Evolutionary conservation across 768 basidiomycete genomes (phyloP), one percentile per base, ranked within the genome.

Genomic region (Kwoniella heveanensis): DNA sequence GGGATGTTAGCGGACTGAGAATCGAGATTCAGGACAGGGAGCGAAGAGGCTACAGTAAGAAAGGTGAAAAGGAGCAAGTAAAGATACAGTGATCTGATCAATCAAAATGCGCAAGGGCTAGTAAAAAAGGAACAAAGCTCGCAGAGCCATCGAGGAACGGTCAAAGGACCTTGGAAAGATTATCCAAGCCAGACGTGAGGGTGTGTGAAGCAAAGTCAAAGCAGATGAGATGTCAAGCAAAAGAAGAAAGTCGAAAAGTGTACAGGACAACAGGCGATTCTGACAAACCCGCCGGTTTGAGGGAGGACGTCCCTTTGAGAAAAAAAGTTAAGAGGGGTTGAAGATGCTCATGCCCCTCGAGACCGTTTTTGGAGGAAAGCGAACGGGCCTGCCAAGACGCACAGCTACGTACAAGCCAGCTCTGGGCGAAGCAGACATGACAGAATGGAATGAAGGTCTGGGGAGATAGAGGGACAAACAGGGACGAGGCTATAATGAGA

Each of bases 111-210:
- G 9, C 26, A 19, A 30, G 19, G 8, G 57, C 17, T 21, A 32
- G 17, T 2, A 29, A 22, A 37, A 7, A 9, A 12, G 29, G 47
- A 49, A 8, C 17, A 44, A 21, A 29, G 55, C 55, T 57, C 55
- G 22, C 55, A 58, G 57, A 58, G 48, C 57, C 27, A 53, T 30
- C 25, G 9, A 27, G 22, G 32, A 21, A n/a, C 30, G 29, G n/a
- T 15, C 27, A 19, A 53, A 30, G 27, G 4, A 53, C n/a, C n/a
- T n/a, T n/a, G n/a, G 26, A 46, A 19, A 27, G 36, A 13, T n/a
- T n/a, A 49, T 29, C 19, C 49, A 58, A 32, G 47, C 30, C n/a
- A 25, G 1, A 29, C 30, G 47, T 57, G 26, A 24, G 22, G 39
- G 22, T 26, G 56, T 12, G 21, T 30, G 15, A 24, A 32, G 25